Base-by-base conservation (phyloP, 805 yeast genomes). In the Candida germanica region DNA sequence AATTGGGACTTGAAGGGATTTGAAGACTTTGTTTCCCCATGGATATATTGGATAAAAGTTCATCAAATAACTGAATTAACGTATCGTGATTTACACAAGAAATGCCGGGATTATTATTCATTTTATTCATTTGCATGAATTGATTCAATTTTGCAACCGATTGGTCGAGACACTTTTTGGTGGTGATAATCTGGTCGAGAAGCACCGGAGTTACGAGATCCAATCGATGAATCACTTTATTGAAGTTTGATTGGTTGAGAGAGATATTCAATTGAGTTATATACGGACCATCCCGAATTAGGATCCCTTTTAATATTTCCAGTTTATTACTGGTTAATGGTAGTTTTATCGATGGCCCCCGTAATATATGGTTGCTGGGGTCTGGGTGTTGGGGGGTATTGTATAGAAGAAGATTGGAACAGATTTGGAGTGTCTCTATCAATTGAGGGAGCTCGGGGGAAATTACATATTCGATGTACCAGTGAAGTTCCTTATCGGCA, bases 301-400 rank as follows among this genome's bases (percentile, higher is more conserved):
- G 53, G 1, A 77, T 66, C 0, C 91, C 91, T 41, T 80, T 79
- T 11, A 81, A 56, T 3, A 66, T 58, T 39, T 79, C 83, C 38
- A 73, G 71, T 36, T 79, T 73, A 11, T 69, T 61, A 0, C 79
- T 67, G 0, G 79, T 64, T 5, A 83, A 57, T 0, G 88, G 84
- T 33, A 83, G 61, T 38, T 73, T 79, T 35, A 77, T 68, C 10
- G 71, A 14, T 22, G 69, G 67, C 1, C 69, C 71, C 10, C 63
- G 37, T 36, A 56, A 61, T n/a, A 54, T 51, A 26, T 28, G 26
- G 12, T 39, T 22, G 15, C 18, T 3, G 4, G 28, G 16, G 13
- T 38, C 42, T 4, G 38, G 38, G 16, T 32, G 35, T 19, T 38
- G 38, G 6, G 42, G 38, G 5, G 66, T 49, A 42, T 65, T 65